phyloP scores from a whole-genome alignment of 1,284 basidiomycete species.

The Ganoderma lucidum region DNA sequence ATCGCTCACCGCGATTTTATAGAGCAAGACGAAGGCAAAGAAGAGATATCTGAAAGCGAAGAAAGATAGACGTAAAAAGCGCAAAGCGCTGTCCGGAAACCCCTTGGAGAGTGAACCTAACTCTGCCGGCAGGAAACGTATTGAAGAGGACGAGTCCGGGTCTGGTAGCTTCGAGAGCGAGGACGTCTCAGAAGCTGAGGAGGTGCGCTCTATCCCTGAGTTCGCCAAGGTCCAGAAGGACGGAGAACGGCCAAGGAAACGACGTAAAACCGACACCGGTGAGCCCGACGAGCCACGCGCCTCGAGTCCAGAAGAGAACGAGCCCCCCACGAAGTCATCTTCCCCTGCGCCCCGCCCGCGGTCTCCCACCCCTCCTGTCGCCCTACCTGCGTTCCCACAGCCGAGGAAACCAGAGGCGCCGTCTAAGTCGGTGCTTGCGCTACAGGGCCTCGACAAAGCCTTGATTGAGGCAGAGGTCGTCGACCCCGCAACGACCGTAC shows the following conservation, averaged over 20 bases:
- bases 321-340: slow-evolving; percentile 13
- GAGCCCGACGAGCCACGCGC: slow-evolving; percentile 31
- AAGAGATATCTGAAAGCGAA: slow-evolving; percentile 48
- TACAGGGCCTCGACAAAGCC: slow-evolving; percentile 82
- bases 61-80: slow-evolving; percentile 44
- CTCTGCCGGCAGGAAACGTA: slow-evolving; percentile 6
- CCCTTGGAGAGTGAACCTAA: slow-evolving; percentile 11
- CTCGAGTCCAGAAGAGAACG: slow-evolving; percentile 24
- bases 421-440: slow-evolving; percentile 69
- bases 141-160: slow-evolving; percentile 23
- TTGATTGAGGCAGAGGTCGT: slow-evolving; percentile 78
- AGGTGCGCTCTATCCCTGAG: slow-evolving; percentile 17
- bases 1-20: slow-evolving; percentile 4
- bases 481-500: slow-evolving; percentile 59
- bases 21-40: slow-evolving; percentile 47
- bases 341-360: slow-evolving; percentile 33
- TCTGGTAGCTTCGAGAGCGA: slow-evolving; percentile 36
- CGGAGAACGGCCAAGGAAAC: slow-evolving; percentile 42
- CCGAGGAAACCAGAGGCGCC: slow-evolving; percentile 77
- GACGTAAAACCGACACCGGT: slow-evolving; percentile 43
- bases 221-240: slow-evolving; percentile 27
- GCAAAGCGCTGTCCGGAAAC: slow-evolving; percentile 27
- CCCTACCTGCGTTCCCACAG: slow-evolving; percentile 75
- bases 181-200: slow-evolving; percentile 35
- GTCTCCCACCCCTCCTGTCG: slow-evolving; percentile 44